Evolutionary conservation across 139 green algal genomes (phyloP), one percentile per base, ranked within the genome.

Genomic region (Volvox reticuliferus): DNA sequence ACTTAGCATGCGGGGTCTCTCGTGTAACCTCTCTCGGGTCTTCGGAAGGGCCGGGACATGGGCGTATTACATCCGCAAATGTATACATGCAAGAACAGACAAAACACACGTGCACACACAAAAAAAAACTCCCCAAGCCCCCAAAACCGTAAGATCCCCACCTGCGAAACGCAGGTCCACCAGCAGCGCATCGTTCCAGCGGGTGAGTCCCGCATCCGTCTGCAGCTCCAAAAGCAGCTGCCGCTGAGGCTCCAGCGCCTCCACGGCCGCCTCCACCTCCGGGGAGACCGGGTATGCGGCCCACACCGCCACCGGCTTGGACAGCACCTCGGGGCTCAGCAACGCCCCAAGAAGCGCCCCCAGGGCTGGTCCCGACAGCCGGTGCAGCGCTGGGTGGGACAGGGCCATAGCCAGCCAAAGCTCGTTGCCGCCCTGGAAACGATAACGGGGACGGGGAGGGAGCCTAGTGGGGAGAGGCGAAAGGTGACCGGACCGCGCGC

Each of bases 361-460:
- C 86, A 99, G 95, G 91, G 95, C 88, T 6, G 95, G 89, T 1
- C 93, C 87, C 0, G 37, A 92, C 81, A 98, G 89, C 14, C 81
- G 63, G 78, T 96, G 89, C 9, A 97, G 84, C 1, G 78, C 92
- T 2, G 93, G 88, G 82, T 97, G 93, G 18, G 94, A 97, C 28
- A 99, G 93, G 32, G 94, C 96, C 71, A 96, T 89, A 24, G 97
- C 97, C 92, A 99, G 94, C 97, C 97, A 99, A 76, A 99, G 94
- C 94, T 99, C 96, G 86, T 99, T 99, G 36, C 94, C 93, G 36
- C 95, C 94, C 86, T 95, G 94, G 24, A 85, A 2, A 33, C 24
- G 63, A 36, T n/a, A n/a, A n/a, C 14, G 32, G 44, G 36, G 20
- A 50, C 1, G 79, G 37, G 35, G 36, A 21, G 14, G 33, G 71